phyloP scores from a whole-genome alignment of 352 stramenopile genomes.

The Phytophthora brassicae region DNA sequence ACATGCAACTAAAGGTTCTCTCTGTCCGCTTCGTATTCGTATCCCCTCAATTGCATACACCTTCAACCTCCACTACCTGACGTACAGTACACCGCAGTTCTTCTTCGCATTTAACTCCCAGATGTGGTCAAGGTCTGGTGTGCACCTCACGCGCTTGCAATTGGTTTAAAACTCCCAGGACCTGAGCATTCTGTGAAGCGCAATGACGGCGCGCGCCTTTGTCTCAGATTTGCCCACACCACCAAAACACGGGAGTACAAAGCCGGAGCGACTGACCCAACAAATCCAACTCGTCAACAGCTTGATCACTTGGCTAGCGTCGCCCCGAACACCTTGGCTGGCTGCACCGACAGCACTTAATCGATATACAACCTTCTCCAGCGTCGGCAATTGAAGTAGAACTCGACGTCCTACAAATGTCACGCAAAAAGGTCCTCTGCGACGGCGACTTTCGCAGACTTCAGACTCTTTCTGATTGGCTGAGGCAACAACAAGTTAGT shows the following conservation, averaged over 20 bases:
- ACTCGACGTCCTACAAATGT: neutral
- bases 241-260: slow-evolving; percentile 26
- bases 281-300: slow-evolving; percentile 11
- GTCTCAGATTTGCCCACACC: slow-evolving; percentile 11
- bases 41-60: too few relatives aligned
- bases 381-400: too few relatives aligned
- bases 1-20: too few relatives aligned
- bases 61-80: too few relatives aligned
- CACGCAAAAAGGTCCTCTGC: neutral
- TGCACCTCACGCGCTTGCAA: neutral
- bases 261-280: slow-evolving; percentile 20
- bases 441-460: neutral
- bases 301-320: neutral
- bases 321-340: neutral
- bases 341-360: neutral
- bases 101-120: too few relatives aligned
- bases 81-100: too few relatives aligned
- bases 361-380: too few relatives aligned
- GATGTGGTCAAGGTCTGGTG: neutral
- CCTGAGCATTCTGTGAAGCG: neutral
- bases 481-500: neutral
- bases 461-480: slow-evolving; percentile 12
- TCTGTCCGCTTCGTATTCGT: too few relatives aligned
- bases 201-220: slow-evolving; percentile 16
- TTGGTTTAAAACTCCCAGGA: slow-evolving; percentile 18